These are phyloP conservation scores for Arthroderma sp. DNA, from an alignment of 2,329 filamentous ascomycete genomes.

Conservation along the genomic window DNA sequence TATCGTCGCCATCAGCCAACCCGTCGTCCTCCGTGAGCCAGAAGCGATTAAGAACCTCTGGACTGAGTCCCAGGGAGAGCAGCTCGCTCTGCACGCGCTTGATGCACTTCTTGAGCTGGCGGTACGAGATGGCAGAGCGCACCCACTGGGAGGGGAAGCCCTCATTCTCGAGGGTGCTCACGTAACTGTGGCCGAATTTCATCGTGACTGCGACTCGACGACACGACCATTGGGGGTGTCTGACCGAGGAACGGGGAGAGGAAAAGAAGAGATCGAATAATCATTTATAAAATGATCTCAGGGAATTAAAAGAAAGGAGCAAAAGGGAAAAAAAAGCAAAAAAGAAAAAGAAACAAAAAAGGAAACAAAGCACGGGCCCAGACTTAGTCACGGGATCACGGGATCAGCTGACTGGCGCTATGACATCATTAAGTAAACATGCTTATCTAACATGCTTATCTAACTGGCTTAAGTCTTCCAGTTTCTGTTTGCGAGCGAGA, in stretches of 20 bases:
- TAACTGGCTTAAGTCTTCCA: slow-evolving; percentile 33
- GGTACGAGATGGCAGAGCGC: slow-evolving; percentile 67
- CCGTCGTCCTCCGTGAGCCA: slow-evolving; percentile 31
- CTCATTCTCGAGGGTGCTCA: slow-evolving; percentile 55
- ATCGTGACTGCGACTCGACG: slow-evolving; percentile 36
- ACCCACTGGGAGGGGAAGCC: slow-evolving; percentile 63
- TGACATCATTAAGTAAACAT: neutral
- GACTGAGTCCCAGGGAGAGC: slow-evolving; percentile 56
- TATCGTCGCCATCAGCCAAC: neutral
- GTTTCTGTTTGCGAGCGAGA: slow-evolving; percentile 53
- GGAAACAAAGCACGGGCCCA: neutral
- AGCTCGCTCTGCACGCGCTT: slow-evolving; percentile 67
- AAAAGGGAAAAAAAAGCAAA: neutral
- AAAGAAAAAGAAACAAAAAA: neutral
- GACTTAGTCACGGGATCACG: neutral
- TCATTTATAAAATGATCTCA: no score
- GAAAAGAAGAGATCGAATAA: neutral
- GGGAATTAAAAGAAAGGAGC: neutral
- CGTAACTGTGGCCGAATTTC: slow-evolving; percentile 79
- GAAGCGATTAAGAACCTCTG: slow-evolving; percentile 55
- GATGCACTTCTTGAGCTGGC: slow-evolving; percentile 77
- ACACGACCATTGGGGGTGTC: neutral
- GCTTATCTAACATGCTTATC: neutral
- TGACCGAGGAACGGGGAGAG: no score
- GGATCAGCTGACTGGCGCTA: neutral